These are phyloP conservation scores for Saccharomycopsis phalli DNA, from an alignment of 1,139 yeast genomes.

Conservation along the genomic window DNA sequence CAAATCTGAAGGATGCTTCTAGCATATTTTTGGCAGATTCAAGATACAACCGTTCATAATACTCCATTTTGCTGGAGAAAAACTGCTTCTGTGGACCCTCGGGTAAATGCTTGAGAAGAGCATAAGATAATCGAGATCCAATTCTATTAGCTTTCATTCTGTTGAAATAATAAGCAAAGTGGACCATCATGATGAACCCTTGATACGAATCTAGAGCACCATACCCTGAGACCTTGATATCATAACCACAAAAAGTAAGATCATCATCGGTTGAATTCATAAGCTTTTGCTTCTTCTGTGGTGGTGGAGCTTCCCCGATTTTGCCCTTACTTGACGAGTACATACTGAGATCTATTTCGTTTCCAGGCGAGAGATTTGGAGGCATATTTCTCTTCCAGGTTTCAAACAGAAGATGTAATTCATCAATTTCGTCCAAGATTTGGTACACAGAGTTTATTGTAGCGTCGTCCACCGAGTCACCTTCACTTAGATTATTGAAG, in stretches of 20 bases:
- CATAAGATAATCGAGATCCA: constrained; percentile 12
- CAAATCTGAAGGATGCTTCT: not conserved
- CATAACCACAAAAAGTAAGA: not conserved
- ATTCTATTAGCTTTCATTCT: constrained; percentile 15
- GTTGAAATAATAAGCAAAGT: constrained; percentile 11
- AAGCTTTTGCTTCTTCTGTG: not conserved
- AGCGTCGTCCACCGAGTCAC: constrained; percentile 6
- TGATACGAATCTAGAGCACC: too few relatives aligned
- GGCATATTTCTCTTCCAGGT: constrained; percentile 23
- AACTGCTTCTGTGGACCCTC: constrained; percentile 1
- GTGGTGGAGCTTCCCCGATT: not conserved
- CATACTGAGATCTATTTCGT: constrained; percentile 3
- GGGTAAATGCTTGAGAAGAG: constrained; percentile 6
- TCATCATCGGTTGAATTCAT: not conserved
- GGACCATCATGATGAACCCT: constrained; percentile 7
- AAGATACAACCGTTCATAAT: constrained; percentile 4
- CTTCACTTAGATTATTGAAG: not conserved
- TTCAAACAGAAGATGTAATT: constrained; percentile 22
- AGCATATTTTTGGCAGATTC: constrained; percentile 11
- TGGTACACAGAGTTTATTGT: constrained; percentile 8
- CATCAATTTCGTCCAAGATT: constrained; percentile 20
- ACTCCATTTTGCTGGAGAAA: constrained; percentile 3
- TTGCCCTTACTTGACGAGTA: not conserved
- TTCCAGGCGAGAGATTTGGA: constrained; percentile 14
- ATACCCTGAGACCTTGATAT: not conserved